Percentiles rank a stretch among this genome's conserved stretches.
Evolutionary conservation across 2,329 filamentous ascomycete species (phyloP).

Genomic region (Nannizziopsis barbatae): DNA sequence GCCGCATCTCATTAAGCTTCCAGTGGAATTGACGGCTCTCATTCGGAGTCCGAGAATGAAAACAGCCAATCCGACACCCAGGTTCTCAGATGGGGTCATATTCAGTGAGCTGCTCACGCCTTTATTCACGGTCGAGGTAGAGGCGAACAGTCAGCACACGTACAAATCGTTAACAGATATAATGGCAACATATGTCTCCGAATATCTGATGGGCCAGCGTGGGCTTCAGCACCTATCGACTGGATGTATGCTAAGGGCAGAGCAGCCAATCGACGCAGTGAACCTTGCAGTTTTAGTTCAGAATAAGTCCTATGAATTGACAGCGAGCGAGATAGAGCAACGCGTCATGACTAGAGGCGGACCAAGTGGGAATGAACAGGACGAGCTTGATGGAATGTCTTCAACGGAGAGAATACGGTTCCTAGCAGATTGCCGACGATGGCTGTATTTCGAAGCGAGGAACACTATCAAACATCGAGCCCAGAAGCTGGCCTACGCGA

Average conservation of each 20-base stretch:
- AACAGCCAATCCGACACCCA: constrained; percentile 6
- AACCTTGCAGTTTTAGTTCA: constrained; percentile 6
- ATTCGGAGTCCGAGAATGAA: constrained; percentile 8
- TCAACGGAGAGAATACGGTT: not conserved
- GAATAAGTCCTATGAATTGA: constrained; percentile 9
- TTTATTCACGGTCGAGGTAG: constrained; percentile 4
- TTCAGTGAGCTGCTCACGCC: constrained; percentile 9
- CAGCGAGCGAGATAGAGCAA: constrained; percentile 10
- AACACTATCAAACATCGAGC: constrained; percentile 10
- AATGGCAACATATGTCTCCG: constrained; percentile 2
- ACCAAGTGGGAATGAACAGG: not conserved
- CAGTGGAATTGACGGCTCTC: constrained; percentile 2
- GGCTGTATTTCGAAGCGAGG: constrained; percentile 8
- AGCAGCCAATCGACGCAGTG: constrained; percentile 2
- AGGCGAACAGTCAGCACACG: not conserved
- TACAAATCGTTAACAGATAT: constrained; percentile 6
- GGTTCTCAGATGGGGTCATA: constrained; percentile 6
- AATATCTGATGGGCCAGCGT: constrained; percentile 5
- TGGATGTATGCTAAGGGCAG: constrained; percentile 1
- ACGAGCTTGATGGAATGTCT: constrained; percentile 2
- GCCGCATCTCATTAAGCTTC: constrained; percentile 2
- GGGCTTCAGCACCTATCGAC: constrained; percentile 6
- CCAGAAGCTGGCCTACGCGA: constrained; percentile 6
- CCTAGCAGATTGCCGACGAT: constrained; percentile 3
- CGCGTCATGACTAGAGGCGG: constrained; percentile 9